These are phyloP conservation scores for Primulina tabacum DNA, from an alignment of 257 asterid species.

Conservation along the genomic window DNA sequence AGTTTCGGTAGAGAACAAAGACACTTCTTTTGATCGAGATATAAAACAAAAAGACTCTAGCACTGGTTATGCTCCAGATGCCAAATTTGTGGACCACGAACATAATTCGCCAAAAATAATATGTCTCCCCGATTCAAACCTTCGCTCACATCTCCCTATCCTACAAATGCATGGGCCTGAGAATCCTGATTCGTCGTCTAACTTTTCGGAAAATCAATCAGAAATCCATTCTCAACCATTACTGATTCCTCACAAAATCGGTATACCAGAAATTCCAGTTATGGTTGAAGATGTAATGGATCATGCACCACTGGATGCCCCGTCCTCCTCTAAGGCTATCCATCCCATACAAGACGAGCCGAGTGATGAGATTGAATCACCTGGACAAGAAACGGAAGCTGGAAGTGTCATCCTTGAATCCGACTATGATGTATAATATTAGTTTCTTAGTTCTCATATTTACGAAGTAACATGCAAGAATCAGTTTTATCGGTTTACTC, in stretches of 20 bases:
- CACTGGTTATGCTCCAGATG: constrained; percentile 25
- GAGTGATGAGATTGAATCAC: constrained; percentile 38
- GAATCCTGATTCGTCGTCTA: constrained; percentile 27
- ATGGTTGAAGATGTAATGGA: constrained; percentile 50
- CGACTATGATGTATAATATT: constrained; percentile 43
- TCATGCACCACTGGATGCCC: constrained; percentile 31
- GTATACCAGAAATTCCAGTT: constrained; percentile 26
- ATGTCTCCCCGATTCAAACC: constrained; percentile 34
- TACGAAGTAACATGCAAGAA: constrained; percentile 5
- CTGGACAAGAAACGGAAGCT: constrained; percentile 43
- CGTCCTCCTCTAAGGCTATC: constrained; percentile 27
- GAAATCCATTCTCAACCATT: constrained; percentile 31
- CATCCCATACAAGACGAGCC: constrained; percentile 39
- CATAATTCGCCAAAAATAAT: constrained; percentile 32
- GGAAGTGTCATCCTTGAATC: constrained; percentile 40
- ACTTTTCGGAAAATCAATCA: constrained; percentile 27
- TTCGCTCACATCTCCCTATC: constrained; percentile 28
- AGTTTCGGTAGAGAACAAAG: constrained; percentile 26
- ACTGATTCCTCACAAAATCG: constrained; percentile 22
- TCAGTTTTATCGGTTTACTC: constrained; percentile 3
- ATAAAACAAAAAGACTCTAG: constrained; percentile 13
- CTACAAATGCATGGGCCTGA: constrained; percentile 23
- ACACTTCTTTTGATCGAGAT: constrained; percentile 25
- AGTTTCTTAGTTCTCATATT: constrained; percentile 19
- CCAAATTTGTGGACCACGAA: constrained; percentile 29